A percentile compares a stretch with the other conserved stretches of the same genome.
Evolutionary conservation across 208 protist genomes (phyloP).

Genomic region (Crithidia sp.): DNA sequence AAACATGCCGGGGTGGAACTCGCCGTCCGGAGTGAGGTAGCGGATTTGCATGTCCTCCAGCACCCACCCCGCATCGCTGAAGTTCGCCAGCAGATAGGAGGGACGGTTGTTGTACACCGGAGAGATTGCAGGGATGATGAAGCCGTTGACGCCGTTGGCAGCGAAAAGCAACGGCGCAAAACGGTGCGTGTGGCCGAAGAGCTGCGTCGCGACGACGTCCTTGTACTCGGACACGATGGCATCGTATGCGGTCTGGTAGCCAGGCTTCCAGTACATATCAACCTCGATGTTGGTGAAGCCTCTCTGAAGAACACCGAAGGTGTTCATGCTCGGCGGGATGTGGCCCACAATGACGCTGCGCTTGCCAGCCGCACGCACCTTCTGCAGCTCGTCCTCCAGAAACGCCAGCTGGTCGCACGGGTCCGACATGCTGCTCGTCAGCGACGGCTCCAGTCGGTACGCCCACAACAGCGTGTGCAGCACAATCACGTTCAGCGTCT

Average conservation of each 20-base stretch:
- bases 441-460: constrained; percentile 39
- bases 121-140: constrained; percentile 70
- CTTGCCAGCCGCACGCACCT: constrained; percentile 35
- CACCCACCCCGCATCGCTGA: constrained; percentile 37
- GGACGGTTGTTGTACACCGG: constrained; percentile 70
- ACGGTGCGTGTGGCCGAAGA: constrained; percentile 82
- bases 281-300: constrained; percentile 33
- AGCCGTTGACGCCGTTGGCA: constrained; percentile 21
- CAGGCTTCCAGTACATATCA: constrained; percentile 76
- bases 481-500: constrained; percentile 53
- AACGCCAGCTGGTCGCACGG: constrained; percentile 80
- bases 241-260: constrained; percentile 56
- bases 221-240: constrained; percentile 52
- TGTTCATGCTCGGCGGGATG: constrained; percentile 59
- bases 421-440: constrained; percentile 44
- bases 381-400: constrained; percentile 44
- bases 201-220: constrained; percentile 49
- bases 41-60: constrained; percentile 54
- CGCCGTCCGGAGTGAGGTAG: constrained; percentile 37
- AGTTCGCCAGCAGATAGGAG: constrained; percentile 66
- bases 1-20: constrained; percentile 45
- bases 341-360: constrained; percentile 84
- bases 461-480: constrained; percentile 83
- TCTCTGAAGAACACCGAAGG: constrained; percentile 12
- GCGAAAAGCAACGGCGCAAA: constrained; percentile 52